Percentiles rank a stretch among this genome's conserved stretches.
phyloP scores from a whole-genome alignment of 2,329 filamentous ascomycete species.

The Phymatotrichopsis omnivora region DNA sequence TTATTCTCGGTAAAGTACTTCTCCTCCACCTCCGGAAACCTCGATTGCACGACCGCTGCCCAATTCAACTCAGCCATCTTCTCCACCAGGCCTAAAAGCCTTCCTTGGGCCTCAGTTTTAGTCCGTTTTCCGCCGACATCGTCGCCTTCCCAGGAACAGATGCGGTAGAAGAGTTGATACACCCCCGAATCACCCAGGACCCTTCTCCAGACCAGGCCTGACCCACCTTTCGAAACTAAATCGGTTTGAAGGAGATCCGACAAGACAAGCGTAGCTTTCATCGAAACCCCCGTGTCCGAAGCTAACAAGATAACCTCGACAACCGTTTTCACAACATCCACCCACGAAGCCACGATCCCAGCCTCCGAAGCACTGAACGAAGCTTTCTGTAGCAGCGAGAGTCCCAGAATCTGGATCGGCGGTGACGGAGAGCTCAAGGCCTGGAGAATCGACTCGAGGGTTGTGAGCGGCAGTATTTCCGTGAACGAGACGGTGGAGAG shows the following conservation, averaged over 20 bases:
- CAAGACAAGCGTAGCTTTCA: constrained; percentile 15
- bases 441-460: constrained; percentile 7
- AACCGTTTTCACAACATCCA: constrained; percentile 23
- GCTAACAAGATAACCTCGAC: constrained; percentile 14
- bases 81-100: constrained; percentile 20
- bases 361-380: constrained; percentile 13
- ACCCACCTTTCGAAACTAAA: constrained; percentile 5
- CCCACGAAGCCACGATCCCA: constrained; percentile 24
- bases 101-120: constrained; percentile 21
- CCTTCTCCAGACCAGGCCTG: constrained; percentile 23
- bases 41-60: constrained; percentile 8
- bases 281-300: constrained; percentile 15
- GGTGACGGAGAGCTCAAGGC: constrained; percentile 12
- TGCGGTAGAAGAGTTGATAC: constrained; percentile 24
- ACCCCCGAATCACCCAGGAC: constrained; percentile 20
- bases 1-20: constrained; percentile 7
- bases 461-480: constrained; percentile 16
- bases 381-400: constrained; percentile 22
- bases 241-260: constrained; percentile 15
- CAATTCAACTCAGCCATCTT: constrained; percentile 18
- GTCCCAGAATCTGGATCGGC: constrained; percentile 17
- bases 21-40: constrained; percentile 15
- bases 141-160: constrained; percentile 22
- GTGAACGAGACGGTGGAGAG: constrained; percentile 17
- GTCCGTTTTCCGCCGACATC: constrained; percentile 11